phyloP scores from a whole-genome alignment of 2,329 filamentous ascomycete genomes.

The Curvularia sp. region DNA sequence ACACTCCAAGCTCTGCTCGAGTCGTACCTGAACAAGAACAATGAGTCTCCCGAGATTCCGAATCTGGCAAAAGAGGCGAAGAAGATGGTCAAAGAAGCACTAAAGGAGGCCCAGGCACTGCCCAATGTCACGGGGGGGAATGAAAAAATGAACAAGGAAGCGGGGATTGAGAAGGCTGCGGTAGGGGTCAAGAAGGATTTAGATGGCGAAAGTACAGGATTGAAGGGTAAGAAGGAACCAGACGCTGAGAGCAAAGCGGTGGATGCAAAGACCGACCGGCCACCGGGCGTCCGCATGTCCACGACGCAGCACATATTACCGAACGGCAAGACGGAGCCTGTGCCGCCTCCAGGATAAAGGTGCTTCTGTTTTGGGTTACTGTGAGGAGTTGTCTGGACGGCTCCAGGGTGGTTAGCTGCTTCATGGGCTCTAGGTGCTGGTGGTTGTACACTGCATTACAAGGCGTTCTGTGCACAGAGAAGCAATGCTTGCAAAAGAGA shows the following conservation, averaged over 20 bases:
- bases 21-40: constrained; percentile 64
- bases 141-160: neutral
- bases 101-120: constrained; percentile 29
- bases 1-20: constrained; percentile 85
- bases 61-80: constrained; percentile 57
- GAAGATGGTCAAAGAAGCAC: constrained; percentile 50
- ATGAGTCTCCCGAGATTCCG: constrained; percentile 45
- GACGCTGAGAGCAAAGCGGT: constrained; percentile 7
- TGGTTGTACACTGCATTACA: constrained; percentile 10
- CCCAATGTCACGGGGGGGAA: constrained; percentile 6
- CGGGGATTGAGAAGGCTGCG: constrained; percentile 1
- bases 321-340: constrained; percentile 18
- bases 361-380: neutral
- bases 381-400: neutral
- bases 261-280: constrained; percentile 17
- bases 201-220: neutral
- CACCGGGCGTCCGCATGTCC: constrained; percentile 22
- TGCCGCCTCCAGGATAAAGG: constrained; percentile 10
- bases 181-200: constrained; percentile 7
- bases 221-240: neutral
- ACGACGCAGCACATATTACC: constrained; percentile 25
- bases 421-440: neutral
- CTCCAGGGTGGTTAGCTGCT: neutral
- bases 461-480: constrained; percentile 11
- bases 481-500: neutral